Evolutionary conservation across 306 rosid species (phyloP), one percentile per base, ranked within the genome.

Genomic region (Quercus cerris): DNA sequence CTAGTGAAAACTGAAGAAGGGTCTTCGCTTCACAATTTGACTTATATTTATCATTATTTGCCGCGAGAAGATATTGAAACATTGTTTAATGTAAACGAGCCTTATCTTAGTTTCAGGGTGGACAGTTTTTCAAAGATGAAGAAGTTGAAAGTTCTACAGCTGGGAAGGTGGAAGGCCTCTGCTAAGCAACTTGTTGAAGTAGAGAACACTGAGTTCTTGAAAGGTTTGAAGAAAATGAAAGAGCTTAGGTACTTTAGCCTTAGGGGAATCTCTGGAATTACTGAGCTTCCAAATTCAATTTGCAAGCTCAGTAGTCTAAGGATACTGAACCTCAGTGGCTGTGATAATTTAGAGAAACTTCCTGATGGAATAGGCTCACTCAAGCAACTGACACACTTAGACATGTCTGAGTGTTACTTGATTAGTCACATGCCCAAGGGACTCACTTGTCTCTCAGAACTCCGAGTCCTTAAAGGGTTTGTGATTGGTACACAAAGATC

Each of bases 121-220:
- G 74, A 58, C 7, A 73, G 79, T 27, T 78, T 82, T 35, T 77
- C 79, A 20, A 49, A 78, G 80, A 78, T 82, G 85, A 77, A 73
- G 67, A 1, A 27, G 0, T n/a, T 78, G 2, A 46, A 10, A 17
- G 77, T 74, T 22, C 41, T 82, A 55, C 81, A 73, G 18, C 71
- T 82, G 41, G 86, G 82, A 19, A 74, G 71, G 35, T 73, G 82
- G 86, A 19, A 35, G 68, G 20, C 70, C 28, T 71, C 74, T 0
- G 78, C 68, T 8, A 1, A 41, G 38, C 64, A 66, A 5, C 56
- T 38, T 9, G 61, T 78, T 23, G 76, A 82, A 19, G 73, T 74
- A 2, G 80, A 77, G 49, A 17, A 49, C 69, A 25, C 69, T 22
- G 68, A 51, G 17, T 82, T 82, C 77, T 62, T 82, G 4, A 56